Evolutionary conservation across 2,329 filamentous ascomycete species (phyloP).

Genomic region (Monosporascus sp.): DNA sequence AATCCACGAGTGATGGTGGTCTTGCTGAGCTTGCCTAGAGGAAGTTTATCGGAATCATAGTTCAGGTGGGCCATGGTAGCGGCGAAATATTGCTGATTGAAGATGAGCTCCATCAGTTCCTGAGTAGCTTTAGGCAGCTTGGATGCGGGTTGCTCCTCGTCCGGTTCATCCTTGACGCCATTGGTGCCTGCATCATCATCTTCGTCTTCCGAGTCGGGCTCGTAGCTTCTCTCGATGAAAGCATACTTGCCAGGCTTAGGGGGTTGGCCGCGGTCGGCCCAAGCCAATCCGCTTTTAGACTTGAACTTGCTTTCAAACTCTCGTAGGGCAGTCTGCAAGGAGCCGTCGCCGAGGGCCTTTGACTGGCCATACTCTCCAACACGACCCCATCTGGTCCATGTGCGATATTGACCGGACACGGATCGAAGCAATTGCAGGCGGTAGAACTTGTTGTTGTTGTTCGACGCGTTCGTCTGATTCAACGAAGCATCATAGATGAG

Average conservation of each 20-base stretch:
- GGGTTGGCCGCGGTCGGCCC: conserved; percentile 46
- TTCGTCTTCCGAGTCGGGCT: conserved; percentile 50
- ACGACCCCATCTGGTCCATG: conserved; percentile 78
- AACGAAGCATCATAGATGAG: conserved; percentile 75
- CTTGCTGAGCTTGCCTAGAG: conserved; percentile 80
- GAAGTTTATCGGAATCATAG: conserved; percentile 72
- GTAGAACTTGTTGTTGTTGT: conserved; percentile 84
- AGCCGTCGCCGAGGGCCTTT: conserved; percentile 37
- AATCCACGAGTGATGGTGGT: conserved; percentile 71
- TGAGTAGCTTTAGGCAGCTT: conserved; percentile 46
- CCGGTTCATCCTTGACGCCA: conserved; percentile 16
- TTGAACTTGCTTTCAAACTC: conserved; percentile 59
- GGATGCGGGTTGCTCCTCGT: conserved; percentile 18
- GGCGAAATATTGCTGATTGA: conserved; percentile 70
- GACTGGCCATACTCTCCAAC: conserved; percentile 59
- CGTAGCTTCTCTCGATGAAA: conserved; percentile 75
- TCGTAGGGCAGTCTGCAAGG: conserved; percentile 38
- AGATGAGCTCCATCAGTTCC: conserved; percentile 73
- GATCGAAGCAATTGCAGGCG: conserved; percentile 38
- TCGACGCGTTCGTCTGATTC: conserved; percentile 67
- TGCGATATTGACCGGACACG: conserved; percentile 40
- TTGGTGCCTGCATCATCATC: conserved; percentile 14
- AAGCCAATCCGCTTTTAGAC: conserved; percentile 54
- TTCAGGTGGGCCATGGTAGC: conserved; percentile 62
- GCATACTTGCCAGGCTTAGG: conserved; percentile 69